Evolutionary conservation across 139 green algal genomes (phyloP).

Genomic region (Haematococcus lacustris): DNA sequence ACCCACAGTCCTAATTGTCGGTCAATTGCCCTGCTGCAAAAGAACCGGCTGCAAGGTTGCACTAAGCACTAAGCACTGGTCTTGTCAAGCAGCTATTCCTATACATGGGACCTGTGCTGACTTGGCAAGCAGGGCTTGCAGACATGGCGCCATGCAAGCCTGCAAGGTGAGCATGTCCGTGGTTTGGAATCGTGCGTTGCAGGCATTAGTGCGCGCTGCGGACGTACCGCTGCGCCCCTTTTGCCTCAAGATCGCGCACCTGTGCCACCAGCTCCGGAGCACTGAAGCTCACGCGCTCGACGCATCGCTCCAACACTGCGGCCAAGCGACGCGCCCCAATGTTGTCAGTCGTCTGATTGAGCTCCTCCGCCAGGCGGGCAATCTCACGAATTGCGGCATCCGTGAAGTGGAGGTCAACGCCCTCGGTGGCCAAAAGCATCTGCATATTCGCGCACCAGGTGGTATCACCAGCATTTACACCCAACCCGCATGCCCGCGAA

Average conservation of each 20-base stretch:
- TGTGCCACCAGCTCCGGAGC: conserved; percentile 68
- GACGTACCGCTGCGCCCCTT: neutral
- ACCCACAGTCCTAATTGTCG: too few species aligned
- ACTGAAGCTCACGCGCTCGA: conserved; percentile 87
- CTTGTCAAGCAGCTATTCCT: neutral
- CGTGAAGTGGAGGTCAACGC: conserved; percentile 84
- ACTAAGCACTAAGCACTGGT: neutral
- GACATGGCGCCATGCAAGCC: too few species aligned
- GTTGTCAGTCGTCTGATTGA: conserved; percentile 20
- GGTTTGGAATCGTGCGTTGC: too few species aligned
- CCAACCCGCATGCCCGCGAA: too few species aligned
- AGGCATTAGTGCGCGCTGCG: too few species aligned
- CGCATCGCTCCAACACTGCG: conserved; percentile 86
- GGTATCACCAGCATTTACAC: too few species aligned
- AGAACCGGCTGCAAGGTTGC: too few species aligned
- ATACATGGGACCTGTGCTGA: neutral
- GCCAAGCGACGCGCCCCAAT: conserved; percentile 78
- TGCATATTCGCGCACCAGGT: too few species aligned
- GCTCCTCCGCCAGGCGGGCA: conserved; percentile 66
- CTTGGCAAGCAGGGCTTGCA: neutral
- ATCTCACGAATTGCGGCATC: conserved; percentile 68
- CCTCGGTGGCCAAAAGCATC: conserved; percentile 82
- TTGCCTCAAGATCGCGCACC: neutral
- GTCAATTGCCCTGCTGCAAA: too few species aligned
- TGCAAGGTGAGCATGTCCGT: too few species aligned